Base-by-base conservation (phyloP, 305 asterid genomes). In the Nicotiana rustica region DNA sequence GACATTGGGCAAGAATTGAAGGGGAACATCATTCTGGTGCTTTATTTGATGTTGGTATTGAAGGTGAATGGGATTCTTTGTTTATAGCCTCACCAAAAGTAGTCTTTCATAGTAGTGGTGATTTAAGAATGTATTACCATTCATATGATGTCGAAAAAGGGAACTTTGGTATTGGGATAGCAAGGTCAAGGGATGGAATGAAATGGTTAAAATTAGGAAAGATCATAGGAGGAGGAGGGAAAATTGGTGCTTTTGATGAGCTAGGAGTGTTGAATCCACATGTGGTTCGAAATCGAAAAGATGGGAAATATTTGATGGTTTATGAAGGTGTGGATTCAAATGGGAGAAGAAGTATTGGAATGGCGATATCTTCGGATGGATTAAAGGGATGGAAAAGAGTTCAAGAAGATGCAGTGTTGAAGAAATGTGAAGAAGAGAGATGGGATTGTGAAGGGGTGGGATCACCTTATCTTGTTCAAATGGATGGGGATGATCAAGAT, bases 1-100 rank as follows among this genome's bases (percentile, higher is more conserved):
- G 97, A 75, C 94, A 95, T 62, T 95, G 98, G 99, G 99, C 98
- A 5, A 87, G 99, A 83, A 92, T 95, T 55, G 99, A 95, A 61
- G 99, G 99, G 79, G 98, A 91, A 69, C 99, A 95, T 88, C 97
- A 95, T 82, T 93, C 93, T 76, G 98, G 99, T 35, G 94, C 98
- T 29, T 84, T 95, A 77, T 89, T 95, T 75, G 97, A 92, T 64
- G 92, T 89, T 0, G 98, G 98, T 10, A 60, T 87, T 1, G 85
- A 86, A 8, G 90, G 88, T 13, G 97, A 95, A 61, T 93, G 99
- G 99, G 99, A 95, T 88, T 93, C 98, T 0, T 60, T 82, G 80
- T 90, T 89, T 83, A 83, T 95, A 12, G 89, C 97, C 66, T 92
- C 99, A 1, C 97, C 99, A 56, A 94, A 91, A 2, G 99, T 93